A percentile compares a stretch with the other conserved stretches of the same genome.
These are phyloP conservation scores for Verbena officinalis DNA, from an alignment of 257 asterid genomes.

Conservation along the genomic window DNA sequence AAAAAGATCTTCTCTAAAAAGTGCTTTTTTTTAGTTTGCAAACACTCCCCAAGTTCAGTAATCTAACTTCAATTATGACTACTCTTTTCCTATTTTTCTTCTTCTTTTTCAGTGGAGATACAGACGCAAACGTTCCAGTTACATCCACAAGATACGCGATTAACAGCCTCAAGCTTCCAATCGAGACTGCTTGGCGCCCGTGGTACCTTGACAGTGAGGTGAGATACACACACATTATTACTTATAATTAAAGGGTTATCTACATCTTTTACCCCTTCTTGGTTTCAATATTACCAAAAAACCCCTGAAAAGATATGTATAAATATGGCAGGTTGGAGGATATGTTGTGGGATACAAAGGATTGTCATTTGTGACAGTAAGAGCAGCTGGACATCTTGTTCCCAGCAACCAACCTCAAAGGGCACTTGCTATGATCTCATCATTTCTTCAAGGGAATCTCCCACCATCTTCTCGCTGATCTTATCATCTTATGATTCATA, in stretches of 20 bases:
- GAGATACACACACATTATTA: background rate
- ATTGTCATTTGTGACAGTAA: slow-evolving; percentile 39
- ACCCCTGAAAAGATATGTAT: background rate
- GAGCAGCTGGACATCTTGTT: slow-evolving; percentile 43
- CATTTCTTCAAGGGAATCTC: slow-evolving; percentile 37
- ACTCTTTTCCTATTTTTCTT: too few species aligned
- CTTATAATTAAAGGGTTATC: too few species aligned
- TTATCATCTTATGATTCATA: background rate
- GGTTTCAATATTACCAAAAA: too few species aligned
- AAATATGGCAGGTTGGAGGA: slow-evolving; percentile 38
- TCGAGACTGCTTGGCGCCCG: slow-evolving; percentile 34
- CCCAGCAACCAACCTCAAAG: slow-evolving; percentile 45
- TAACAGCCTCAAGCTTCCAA: slow-evolving; percentile 34
- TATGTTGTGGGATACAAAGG: slow-evolving; percentile 42
- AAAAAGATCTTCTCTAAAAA: too few species aligned
- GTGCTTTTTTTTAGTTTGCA: too few species aligned
- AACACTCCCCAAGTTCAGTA: too few species aligned
- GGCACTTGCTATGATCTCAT: slow-evolving; percentile 30
- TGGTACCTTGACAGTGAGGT: slow-evolving; percentile 45
- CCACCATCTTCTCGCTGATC: slow-evolving; percentile 36
- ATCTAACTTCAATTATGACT: too few species aligned
- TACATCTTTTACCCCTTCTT: too few species aligned
- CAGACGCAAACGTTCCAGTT: slow-evolving; percentile 43
- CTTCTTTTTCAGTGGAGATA: slow-evolving; percentile 33
- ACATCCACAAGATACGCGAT: slow-evolving; percentile 41